A percentile compares a stretch with the other conserved stretches of the same genome.
Conservation (phyloP, 2,329 filamentous ascomycete species). For the Phyllosticta ampelicida region DNA sequence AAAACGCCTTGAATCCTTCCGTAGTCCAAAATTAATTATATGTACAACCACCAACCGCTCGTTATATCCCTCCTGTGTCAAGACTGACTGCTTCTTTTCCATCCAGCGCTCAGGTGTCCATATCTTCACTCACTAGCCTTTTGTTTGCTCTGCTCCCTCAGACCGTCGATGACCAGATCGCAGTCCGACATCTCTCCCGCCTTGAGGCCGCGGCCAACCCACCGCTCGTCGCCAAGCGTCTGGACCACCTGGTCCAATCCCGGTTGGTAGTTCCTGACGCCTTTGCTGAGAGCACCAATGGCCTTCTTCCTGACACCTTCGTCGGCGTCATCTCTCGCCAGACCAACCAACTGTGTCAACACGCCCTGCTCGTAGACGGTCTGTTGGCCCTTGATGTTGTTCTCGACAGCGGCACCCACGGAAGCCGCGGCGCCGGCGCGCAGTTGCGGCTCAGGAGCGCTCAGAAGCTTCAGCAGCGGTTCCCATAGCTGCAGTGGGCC, state of each 20-base stretch:
- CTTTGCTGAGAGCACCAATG: constrained; percentile 77
- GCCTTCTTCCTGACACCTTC: constrained; percentile 71
- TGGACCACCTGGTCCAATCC: constrained; percentile 56
- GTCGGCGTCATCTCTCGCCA: constrained; percentile 51
- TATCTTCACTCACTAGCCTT: background rate
- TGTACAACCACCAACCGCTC: no score
- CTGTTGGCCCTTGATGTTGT: constrained; percentile 81
- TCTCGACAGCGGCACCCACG: constrained; percentile 88
- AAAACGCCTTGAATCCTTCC: constrained; percentile 11
- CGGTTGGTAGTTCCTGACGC: constrained; percentile 80
- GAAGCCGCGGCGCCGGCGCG: constrained; percentile 89
- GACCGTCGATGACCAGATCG: constrained; percentile 58
- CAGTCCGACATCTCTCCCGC: constrained; percentile 80
- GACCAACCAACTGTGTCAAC: constrained; percentile 55
- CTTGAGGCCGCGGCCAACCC: constrained; percentile 46
- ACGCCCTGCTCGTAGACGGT: constrained; percentile 53
- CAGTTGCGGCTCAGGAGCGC: constrained; percentile 58
- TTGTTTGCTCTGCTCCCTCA: constrained; percentile 39
- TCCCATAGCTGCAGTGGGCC: constrained; percentile 69
- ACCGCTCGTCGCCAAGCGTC: constrained; percentile 51
- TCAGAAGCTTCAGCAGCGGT: constrained; percentile 61
- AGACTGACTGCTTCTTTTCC: no score
- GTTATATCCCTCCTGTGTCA: no score
- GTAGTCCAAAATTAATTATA: no score
- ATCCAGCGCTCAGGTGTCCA: no score